These are phyloP conservation scores for Acidomyces sp. DNA, from an alignment of 495 filamentous ascomycete genomes.

Conservation along the genomic window DNA sequence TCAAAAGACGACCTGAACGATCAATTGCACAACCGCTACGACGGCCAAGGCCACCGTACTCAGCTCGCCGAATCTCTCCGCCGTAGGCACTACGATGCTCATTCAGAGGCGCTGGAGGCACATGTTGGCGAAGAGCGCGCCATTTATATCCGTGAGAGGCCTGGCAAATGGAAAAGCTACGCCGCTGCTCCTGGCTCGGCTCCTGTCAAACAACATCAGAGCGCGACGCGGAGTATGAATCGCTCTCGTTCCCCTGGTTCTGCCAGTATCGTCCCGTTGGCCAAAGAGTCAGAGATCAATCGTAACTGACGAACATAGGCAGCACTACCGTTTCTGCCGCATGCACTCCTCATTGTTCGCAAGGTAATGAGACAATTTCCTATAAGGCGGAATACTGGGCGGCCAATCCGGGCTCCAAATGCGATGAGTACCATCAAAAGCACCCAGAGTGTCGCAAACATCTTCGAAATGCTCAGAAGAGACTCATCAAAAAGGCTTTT, in stretches of 20 bases:
- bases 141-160: neutral
- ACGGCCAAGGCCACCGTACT: conserved; percentile 14
- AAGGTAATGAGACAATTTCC: neutral
- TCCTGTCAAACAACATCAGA: too few relatives aligned
- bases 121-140: conserved; percentile 7
- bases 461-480: neutral
- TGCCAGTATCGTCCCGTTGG: too few relatives aligned
- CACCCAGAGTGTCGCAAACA: neutral
- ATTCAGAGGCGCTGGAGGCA: neutral
- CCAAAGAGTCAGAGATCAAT: too few relatives aligned
- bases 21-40: conserved; percentile 7
- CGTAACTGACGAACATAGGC: too few relatives aligned
- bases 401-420: conserved; percentile 4
- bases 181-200: too few relatives aligned
- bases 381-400: conserved; percentile 2
- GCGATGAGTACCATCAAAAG: conserved; percentile 4
- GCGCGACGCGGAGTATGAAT: too few relatives aligned
- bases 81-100: neutral
- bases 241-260: too few relatives aligned
- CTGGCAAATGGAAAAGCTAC: neutral
- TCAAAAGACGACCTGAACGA: conserved; percentile 9
- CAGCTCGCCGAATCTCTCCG: neutral
- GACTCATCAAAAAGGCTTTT: conserved; percentile 3
- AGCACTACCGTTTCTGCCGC: neutral
- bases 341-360: neutral